phyloP scores from a whole-genome alignment of 768 basidiomycete species.

The Hypholoma sublateritium region DNA sequence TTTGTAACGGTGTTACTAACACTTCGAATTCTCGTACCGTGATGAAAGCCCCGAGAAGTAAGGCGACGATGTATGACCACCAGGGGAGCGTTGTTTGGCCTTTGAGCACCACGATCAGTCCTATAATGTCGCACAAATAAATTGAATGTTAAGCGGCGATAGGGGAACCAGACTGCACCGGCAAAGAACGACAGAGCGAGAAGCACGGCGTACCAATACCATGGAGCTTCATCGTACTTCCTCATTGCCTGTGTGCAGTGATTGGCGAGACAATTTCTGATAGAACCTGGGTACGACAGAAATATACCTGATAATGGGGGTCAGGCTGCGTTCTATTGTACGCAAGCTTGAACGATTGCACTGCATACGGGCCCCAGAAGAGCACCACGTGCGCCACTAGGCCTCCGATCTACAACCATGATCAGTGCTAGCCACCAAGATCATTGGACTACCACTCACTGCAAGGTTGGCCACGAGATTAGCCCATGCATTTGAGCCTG shows the following conservation, averaged over 20 bases:
- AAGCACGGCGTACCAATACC: slow-evolving; percentile 59
- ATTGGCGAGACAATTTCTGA: background rate
- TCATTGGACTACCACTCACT: slow-evolving; percentile 24
- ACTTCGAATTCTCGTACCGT: slow-evolving; percentile 24
- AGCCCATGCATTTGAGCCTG: slow-evolving; percentile 54
- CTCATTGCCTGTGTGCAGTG: slow-evolving; percentile 42
- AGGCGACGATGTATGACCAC: slow-evolving; percentile 61
- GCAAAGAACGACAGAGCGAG: slow-evolving; percentile 53
- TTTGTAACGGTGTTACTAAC: background rate
- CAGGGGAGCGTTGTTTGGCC: slow-evolving; percentile 62
- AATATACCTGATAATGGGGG: slow-evolving; percentile 47
- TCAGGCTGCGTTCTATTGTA: slow-evolving; percentile 48
- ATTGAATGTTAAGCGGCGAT: background rate
- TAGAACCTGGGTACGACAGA: too few species aligned
- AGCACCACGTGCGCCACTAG: slow-evolving; percentile 54
- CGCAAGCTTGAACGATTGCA: slow-evolving; percentile 49
- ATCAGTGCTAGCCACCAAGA: background rate
- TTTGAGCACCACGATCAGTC: slow-evolving; percentile 54
- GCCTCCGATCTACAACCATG: slow-evolving; percentile 48
- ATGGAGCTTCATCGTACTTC: slow-evolving; percentile 59
- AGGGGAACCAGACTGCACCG: slow-evolving; percentile 32
- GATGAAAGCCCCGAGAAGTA: slow-evolving; percentile 48
- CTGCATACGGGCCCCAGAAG: slow-evolving; percentile 57
- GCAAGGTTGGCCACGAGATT: slow-evolving; percentile 49
- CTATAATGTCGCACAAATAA: slow-evolving; percentile 22